These are phyloP conservation scores for Singerocomus inundabilis DNA, from an alignment of 1,284 basidiomycete genomes.

Conservation along the genomic window DNA sequence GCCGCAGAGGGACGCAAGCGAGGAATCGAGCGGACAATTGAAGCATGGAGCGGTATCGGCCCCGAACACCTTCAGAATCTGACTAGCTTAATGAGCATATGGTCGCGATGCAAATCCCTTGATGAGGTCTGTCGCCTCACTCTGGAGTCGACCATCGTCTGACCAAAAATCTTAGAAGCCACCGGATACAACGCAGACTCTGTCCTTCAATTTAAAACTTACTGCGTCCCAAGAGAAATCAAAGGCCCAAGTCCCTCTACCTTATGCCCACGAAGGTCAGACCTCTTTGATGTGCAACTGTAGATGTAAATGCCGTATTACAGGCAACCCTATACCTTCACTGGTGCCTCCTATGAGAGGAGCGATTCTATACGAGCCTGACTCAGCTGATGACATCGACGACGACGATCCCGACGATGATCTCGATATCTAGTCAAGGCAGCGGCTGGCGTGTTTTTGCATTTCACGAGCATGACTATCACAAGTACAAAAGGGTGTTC, in stretches of 20 bases:
- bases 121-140: conserved; percentile 41
- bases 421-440: conserved; percentile 61
- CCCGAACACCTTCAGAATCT: conserved; percentile 50
- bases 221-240: conserved; percentile 83
- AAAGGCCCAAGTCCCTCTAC: conserved; percentile 77
- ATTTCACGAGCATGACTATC: neutral
- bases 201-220: conserved; percentile 83
- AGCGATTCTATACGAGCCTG: conserved; percentile 73
- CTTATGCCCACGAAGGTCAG: conserved; percentile 81
- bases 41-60: conserved; percentile 54
- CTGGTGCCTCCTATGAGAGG: conserved; percentile 21
- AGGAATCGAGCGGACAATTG: conserved; percentile 58
- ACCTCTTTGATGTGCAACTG: neutral
- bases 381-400: conserved; percentile 85
- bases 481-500: neutral
- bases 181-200: conserved; percentile 58
- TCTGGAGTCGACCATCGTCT: conserved; percentile 2
- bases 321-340: conserved; percentile 28
- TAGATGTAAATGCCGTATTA: conserved; percentile 2
- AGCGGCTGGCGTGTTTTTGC: neutral
- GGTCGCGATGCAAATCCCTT: conserved; percentile 36
- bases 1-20: conserved; percentile 42
- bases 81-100: conserved; percentile 47
- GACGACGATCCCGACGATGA: conserved; percentile 91
- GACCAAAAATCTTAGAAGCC: conserved; percentile 32